A percentile compares a stretch with the other conserved stretches of the same genome.
Evolutionary conservation across 345 rosid genomes (phyloP).

Genomic region (Abelmoschus esculentus): DNA sequence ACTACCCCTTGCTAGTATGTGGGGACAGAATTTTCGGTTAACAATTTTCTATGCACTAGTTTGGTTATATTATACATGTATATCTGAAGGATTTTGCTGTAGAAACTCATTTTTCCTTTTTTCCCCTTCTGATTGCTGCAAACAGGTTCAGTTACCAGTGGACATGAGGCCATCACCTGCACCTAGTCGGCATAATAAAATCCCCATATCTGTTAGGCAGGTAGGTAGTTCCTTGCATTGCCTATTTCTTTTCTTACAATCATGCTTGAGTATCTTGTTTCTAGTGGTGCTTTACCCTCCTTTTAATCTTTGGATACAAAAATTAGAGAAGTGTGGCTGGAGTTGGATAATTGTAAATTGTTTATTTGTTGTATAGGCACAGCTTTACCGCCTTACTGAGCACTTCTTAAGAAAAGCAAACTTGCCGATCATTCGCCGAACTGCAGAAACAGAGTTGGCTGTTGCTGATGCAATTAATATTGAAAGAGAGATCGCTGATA

Average conservation of each 20-base stretch:
- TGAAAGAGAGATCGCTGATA: slow-evolving; percentile 72
- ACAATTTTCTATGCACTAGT: background rate
- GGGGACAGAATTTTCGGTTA: background rate
- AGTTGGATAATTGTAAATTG: background rate
- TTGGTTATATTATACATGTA: no score
- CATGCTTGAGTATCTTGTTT: background rate
- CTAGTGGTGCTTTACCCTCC: background rate
- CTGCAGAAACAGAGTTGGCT: slow-evolving; percentile 90
- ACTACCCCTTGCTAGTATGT: slow-evolving; percentile 78
- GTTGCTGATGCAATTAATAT: slow-evolving; percentile 95
- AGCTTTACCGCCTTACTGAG: slow-evolving; percentile 80
- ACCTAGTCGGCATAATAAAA: slow-evolving; percentile 64
- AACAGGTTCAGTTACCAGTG: slow-evolving; percentile 79
- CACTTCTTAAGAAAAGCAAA: slow-evolving; percentile 69
- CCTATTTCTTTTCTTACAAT: background rate
- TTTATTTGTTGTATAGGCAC: slow-evolving; percentile 55
- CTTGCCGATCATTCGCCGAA: slow-evolving; percentile 52
- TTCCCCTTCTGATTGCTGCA: slow-evolving; percentile 21
- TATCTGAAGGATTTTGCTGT: background rate
- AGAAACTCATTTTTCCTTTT: background rate
- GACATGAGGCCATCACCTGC: slow-evolving; percentile 83
- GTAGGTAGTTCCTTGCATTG: slow-evolving; percentile 31
- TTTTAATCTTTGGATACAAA: background rate
- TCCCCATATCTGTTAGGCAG: slow-evolving; percentile 84
- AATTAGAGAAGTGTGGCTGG: background rate